Conservation (phyloP, 2,329 filamentous ascomycete species). For the Colletotrichum falcatum region DNA sequence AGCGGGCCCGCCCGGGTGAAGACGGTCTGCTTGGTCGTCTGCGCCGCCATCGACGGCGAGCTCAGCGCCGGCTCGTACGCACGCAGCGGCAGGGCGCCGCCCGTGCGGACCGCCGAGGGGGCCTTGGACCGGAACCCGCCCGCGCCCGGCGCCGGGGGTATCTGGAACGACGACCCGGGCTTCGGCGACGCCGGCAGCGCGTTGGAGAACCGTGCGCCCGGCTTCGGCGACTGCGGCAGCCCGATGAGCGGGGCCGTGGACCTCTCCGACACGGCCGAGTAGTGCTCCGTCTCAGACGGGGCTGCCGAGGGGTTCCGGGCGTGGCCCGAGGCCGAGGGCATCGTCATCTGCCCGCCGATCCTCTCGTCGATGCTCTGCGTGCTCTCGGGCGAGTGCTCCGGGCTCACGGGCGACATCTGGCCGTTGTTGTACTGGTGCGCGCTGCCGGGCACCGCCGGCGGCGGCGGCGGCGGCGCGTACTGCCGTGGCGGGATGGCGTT, state of each 20-base stretch:
- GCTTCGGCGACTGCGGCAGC: conserved; percentile 60
- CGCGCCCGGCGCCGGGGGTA: conserved; percentile 60
- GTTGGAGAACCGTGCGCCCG: conserved; percentile 51
- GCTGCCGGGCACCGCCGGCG: conserved; percentile 66
- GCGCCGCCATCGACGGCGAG: conserved; percentile 60
- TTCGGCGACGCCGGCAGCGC: conserved; percentile 63
- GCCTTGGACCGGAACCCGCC: conserved; percentile 60
- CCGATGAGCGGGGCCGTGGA: conserved; percentile 65
- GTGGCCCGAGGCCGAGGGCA: conserved; percentile 46
- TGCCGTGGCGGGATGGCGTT: conserved; percentile 67
- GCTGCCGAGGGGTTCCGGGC: conserved; percentile 54
- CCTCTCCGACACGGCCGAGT: conserved; percentile 64
- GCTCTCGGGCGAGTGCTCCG: conserved; percentile 61
- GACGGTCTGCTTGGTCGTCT: conserved; percentile 72
- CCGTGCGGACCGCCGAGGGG: conserved; percentile 68
- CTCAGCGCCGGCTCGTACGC: conserved; percentile 69
- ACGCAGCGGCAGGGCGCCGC: conserved; percentile 69
- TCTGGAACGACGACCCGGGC: conserved; percentile 62
- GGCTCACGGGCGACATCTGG: conserved; percentile 58
- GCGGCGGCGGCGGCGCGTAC: conserved; percentile 68
- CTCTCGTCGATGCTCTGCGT: conserved; percentile 69
- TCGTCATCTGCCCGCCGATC: conserved; percentile 56
- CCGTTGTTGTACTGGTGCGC: conserved; percentile 46
- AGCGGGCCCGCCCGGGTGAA: conserved; percentile 68
- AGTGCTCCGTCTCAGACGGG: conserved; percentile 56